Evolutionary conservation across 1,284 basidiomycete species (phyloP), one percentile per base, ranked within the genome.

Genomic region (Microbotryum silenes-acaulis): DNA sequence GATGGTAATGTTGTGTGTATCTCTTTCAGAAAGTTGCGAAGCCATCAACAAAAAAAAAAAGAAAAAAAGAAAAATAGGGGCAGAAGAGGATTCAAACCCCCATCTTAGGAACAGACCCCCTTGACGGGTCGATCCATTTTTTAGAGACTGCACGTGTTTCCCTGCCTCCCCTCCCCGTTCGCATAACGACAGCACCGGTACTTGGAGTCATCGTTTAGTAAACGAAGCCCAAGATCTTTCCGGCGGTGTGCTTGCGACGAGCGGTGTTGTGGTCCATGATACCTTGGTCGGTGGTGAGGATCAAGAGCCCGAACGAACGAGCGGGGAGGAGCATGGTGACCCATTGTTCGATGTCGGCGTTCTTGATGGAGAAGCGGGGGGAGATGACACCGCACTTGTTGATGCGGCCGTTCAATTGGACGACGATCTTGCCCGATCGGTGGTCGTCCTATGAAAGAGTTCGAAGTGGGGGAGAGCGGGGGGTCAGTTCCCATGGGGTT

Each of bases 191-290:
- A 12, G 37, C 37, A 18, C 12, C 37, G 37, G 16, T 27, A 27
- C 6, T 18, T 10, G 9, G 37, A 18, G 37, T 16, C 3, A 14
- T 18, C 16, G 37, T 18, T 42, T 21, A 50, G 18, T 50, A 50
- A 14, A 50, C 48, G 7, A 50, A 50, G 47, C 64, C 60, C 57
- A 64, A 60, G 50, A 68, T 58, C 62, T 68, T 68, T 58, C 67
- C 67, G 78, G 90, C 91, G 64, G 92, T 86, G 80, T 97, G 94
- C 82, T 97, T 98, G 76, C 93, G 87, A 81, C 94, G 87, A 61
- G 96, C 96, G 83, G 98, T 94, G 79, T 97, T 91, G 79, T 99
- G 96, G 81, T 98, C 94, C 77, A 98, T 85, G 79, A 99, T 98
- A 74, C 96, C 96, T 56, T 92, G 90, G 53, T 91, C 97, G 63